phyloP scores from a whole-genome alignment of 2,329 filamentous ascomycete species.

The Penicillium sp. region DNA sequence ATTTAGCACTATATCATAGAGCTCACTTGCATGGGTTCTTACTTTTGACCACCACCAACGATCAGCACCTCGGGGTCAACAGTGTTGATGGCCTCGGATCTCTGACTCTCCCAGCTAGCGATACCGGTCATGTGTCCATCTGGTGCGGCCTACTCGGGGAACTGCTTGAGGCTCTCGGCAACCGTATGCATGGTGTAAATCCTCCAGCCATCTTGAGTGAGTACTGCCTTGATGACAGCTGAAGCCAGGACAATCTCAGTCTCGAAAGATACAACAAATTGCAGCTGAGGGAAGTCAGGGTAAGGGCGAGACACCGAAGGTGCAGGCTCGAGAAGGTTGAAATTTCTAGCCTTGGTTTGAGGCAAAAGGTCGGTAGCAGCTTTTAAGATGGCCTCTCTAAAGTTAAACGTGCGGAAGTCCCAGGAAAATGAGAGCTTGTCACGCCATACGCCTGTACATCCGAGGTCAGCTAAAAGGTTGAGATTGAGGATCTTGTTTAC shows the following conservation, averaged over 20 bases:
- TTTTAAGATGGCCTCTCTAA: constrained; percentile 30
- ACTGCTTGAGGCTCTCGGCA: constrained; percentile 33
- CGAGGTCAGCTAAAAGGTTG: constrained; percentile 1
- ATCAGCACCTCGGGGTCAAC: constrained; percentile 28
- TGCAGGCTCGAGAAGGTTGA: constrained; percentile 25
- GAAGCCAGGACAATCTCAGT: constrained; percentile 31
- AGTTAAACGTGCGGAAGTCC: constrained; percentile 41
- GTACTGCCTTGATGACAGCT: constrained; percentile 34
- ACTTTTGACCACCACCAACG: constrained; percentile 29
- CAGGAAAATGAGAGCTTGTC: constrained; percentile 41
- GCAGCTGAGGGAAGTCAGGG: constrained; percentile 31
- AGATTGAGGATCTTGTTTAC: background rate
- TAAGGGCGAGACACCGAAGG: constrained; percentile 28
- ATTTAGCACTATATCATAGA: constrained; percentile 1
- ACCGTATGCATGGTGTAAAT: constrained; percentile 40
- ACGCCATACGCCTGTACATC: constrained; percentile 35
- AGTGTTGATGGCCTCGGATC: constrained; percentile 26
- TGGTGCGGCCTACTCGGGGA: constrained; percentile 29
- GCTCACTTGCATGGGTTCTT: background rate
- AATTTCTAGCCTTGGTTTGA: constrained; percentile 30
- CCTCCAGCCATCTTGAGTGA: constrained; percentile 36
- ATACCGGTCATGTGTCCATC: constrained; percentile 39
- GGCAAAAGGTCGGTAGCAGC: constrained; percentile 37
- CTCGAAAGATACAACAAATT: constrained; percentile 35
- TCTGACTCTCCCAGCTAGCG: constrained; percentile 35